Evolutionary conservation across 1,284 basidiomycete genomes (phyloP).

Genomic region (Irpex sp.): DNA sequence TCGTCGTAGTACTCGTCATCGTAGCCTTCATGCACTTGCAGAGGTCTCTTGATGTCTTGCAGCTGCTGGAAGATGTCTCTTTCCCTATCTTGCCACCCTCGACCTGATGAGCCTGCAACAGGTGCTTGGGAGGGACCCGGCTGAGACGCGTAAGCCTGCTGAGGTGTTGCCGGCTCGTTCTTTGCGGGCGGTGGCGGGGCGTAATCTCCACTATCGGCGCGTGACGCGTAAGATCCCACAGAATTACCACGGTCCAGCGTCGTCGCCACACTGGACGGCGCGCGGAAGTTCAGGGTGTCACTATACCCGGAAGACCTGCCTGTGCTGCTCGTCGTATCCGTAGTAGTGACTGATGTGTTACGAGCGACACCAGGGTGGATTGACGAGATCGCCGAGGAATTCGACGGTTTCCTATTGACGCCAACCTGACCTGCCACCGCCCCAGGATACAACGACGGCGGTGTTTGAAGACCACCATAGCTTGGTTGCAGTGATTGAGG

Average conservation of each 20-base stretch:
- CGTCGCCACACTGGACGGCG: slow-evolving; percentile 22
- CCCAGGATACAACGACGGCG: slow-evolving; percentile 8
- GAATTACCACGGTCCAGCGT: slow-evolving; percentile 28
- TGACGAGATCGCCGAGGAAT: slow-evolving; percentile 5
- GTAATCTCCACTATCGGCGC: slow-evolving; percentile 17
- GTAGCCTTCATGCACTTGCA: slow-evolving; percentile 40
- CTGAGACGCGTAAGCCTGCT: slow-evolving; percentile 14
- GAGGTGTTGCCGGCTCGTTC: slow-evolving; percentile 8
- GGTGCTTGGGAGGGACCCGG: slow-evolving; percentile 20
- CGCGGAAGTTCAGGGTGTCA: slow-evolving; percentile 14
- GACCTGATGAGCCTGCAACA: slow-evolving; percentile 19
- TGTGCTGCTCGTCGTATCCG: slow-evolving; percentile 18
- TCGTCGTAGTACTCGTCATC: slow-evolving; percentile 60
- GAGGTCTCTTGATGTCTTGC: slow-evolving; percentile 38
- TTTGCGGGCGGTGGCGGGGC: slow-evolving; percentile 12
- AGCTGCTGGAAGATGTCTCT: slow-evolving; percentile 30
- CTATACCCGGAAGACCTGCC: slow-evolving; percentile 18
- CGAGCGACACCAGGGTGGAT: slow-evolving; percentile 6
- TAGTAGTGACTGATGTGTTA: slow-evolving; percentile 14
- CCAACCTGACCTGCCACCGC: slow-evolving; percentile 1
- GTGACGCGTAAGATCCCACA: slow-evolving; percentile 22
- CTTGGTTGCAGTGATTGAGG: slow-evolving; percentile 8
- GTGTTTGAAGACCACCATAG: neutral
- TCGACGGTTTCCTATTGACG: slow-evolving; percentile 11
- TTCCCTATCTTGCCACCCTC: slow-evolving; percentile 24